These are phyloP conservation scores for Kokia cookei DNA, from an alignment of 441 rosid genomes.

Conservation along the genomic window DNA sequence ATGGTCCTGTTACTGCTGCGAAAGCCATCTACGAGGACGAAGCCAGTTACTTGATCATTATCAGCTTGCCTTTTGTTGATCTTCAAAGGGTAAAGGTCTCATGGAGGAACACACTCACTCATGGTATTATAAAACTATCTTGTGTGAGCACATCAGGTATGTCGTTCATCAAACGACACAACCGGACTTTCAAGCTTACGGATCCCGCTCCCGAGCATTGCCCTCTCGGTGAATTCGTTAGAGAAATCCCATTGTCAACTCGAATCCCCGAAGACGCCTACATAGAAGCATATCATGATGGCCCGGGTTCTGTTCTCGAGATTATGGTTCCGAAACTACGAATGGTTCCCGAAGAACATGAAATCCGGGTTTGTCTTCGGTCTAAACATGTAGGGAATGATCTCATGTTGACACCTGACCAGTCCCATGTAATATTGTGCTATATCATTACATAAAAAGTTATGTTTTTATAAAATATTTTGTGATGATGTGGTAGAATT, in stretches of 20 bases:
- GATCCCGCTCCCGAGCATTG: constrained; percentile 63
- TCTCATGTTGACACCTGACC: constrained; percentile 26
- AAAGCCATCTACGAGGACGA: constrained; percentile 63
- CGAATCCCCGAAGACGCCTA: constrained; percentile 67
- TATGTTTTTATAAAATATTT: too few species aligned
- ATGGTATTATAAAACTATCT: constrained; percentile 52
- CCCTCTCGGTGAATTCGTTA: constrained; percentile 62
- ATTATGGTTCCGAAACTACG: constrained; percentile 59
- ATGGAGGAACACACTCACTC: constrained; percentile 59
- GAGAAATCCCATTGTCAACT: constrained; percentile 56
- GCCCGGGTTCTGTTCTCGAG: constrained; percentile 56
- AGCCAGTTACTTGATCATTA: constrained; percentile 48
- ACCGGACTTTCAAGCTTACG: constrained; percentile 53
- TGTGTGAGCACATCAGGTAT: constrained; percentile 45
- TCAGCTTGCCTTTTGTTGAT: constrained; percentile 66
- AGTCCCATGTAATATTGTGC: too few species aligned
- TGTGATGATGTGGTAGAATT: too few species aligned
- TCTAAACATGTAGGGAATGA: constrained; percentile 55
- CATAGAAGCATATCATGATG: constrained; percentile 58
- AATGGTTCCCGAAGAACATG: constrained; percentile 61
- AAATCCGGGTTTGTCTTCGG: constrained; percentile 63
- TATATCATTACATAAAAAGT: too few species aligned
- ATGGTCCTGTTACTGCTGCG: constrained; percentile 60
- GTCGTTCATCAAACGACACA: constrained; percentile 54
- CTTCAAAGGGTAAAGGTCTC: constrained; percentile 61